Conservation (phyloP, 2,329 filamentous ascomycete species). For the Nothopassalora personata region DNA sequence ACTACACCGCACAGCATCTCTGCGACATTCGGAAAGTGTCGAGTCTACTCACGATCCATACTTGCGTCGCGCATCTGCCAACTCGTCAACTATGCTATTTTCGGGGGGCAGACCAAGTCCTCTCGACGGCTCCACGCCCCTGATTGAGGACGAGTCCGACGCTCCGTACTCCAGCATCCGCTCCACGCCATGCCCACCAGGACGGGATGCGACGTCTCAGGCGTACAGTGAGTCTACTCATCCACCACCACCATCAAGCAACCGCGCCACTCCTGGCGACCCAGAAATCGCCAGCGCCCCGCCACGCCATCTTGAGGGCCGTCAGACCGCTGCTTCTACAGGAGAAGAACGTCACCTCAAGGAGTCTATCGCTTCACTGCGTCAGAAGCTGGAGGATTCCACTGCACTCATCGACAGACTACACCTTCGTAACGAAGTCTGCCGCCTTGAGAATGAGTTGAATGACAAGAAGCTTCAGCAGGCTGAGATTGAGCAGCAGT, state of each 20-base stretch:
- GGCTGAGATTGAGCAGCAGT: background rate
- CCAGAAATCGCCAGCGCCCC: background rate
- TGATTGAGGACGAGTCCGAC: background rate
- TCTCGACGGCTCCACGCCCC: background rate
- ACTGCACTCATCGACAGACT: constrained; percentile 3
- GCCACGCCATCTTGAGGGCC: background rate
- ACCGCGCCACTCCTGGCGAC: background rate
- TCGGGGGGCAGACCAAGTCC: background rate
- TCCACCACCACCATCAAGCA: background rate
- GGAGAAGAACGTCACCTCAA: background rate
- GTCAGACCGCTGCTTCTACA: background rate
- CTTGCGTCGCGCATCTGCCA: background rate
- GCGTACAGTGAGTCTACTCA: background rate
- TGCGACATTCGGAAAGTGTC: constrained; percentile 1
- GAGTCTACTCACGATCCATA: background rate
- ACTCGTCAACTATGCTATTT: background rate
- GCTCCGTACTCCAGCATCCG: background rate
- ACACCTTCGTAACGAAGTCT: background rate
- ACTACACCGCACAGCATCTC: constrained; percentile 3
- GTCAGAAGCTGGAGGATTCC: background rate
- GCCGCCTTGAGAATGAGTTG: background rate
- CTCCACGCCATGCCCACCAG: background rate
- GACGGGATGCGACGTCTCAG: background rate
- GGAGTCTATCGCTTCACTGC: background rate
- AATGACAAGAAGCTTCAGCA: background rate